Percentiles rank a stretch among this genome's conserved stretches.
phyloP scores from a whole-genome alignment of 495 filamentous ascomycete genomes.

The Arthonia radiata region DNA sequence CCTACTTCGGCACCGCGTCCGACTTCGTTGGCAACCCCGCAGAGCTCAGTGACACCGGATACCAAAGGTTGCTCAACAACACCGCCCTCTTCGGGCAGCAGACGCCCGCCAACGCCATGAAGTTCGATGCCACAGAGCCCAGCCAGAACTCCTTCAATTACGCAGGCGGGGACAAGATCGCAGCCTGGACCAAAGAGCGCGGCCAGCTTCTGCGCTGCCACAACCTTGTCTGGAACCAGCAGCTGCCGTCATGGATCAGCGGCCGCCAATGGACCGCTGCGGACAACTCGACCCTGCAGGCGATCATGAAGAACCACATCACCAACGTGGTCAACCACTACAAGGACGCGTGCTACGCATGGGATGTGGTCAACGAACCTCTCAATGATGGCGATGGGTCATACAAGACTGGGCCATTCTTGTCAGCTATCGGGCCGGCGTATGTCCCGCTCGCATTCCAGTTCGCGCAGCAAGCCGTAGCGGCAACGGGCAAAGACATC shows the following conservation, averaged over 20 bases:
- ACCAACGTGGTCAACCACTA: slow-evolving; percentile 25
- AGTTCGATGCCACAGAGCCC: slow-evolving; percentile 30
- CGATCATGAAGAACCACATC: slow-evolving; percentile 28
- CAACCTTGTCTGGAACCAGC: slow-evolving; percentile 35
- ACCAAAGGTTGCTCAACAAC: slow-evolving; percentile 23
- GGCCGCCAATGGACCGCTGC: slow-evolving; percentile 21
- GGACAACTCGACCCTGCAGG: slow-evolving; percentile 24
- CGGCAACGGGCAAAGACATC: slow-evolving; percentile 15
- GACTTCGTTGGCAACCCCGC: slow-evolving; percentile 26
- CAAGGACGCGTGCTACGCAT: slow-evolving; percentile 29
- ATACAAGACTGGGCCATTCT: slow-evolving; percentile 29
- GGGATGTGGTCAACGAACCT: slow-evolving; percentile 46
- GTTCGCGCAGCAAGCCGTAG: slow-evolving; percentile 28
- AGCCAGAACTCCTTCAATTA: slow-evolving; percentile 29
- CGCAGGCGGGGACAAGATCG: slow-evolving; percentile 22
- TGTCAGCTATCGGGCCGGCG: slow-evolving; percentile 27
- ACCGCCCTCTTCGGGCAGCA: slow-evolving; percentile 31
- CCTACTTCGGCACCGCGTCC: slow-evolving; percentile 35
- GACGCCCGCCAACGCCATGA: slow-evolving; percentile 33
- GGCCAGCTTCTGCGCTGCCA: slow-evolving; percentile 31
- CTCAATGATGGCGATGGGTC: slow-evolving; percentile 36
- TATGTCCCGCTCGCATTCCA: slow-evolving; percentile 34
- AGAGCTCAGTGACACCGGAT: slow-evolving; percentile 24
- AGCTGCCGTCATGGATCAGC: slow-evolving; percentile 30
- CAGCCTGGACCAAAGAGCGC: slow-evolving; percentile 24